phyloP scores from a whole-genome alignment of 106 monocot species.

The Dendrobium officinale region DNA sequence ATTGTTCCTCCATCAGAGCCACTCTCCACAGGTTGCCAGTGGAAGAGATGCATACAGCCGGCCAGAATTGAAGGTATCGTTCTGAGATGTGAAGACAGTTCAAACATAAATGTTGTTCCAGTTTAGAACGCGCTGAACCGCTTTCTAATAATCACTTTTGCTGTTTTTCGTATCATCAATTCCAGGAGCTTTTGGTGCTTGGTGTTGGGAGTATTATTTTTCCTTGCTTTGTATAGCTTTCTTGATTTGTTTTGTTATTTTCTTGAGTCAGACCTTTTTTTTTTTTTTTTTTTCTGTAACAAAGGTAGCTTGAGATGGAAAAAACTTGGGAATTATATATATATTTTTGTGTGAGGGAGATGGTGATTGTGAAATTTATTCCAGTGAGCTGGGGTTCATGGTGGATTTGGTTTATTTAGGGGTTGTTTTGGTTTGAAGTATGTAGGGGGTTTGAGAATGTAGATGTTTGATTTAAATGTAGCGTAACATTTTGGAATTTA shows the following conservation, averaged over 20 bases:
- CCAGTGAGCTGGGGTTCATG: no score
- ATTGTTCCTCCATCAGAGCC: conserved; percentile 47
- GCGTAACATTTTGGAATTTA: no score
- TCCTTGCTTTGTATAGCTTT: neutral
- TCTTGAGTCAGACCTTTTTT: no score
- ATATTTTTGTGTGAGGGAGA: no score
- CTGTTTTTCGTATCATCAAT: neutral
- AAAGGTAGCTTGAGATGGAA: no score
- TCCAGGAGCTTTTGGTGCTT: neutral
- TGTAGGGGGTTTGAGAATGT: no score
- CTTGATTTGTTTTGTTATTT: neutral
- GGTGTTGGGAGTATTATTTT: neutral
- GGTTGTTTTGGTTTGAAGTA: no score
- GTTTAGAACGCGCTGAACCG: conserved; percentile 18
- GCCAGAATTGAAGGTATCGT: conserved; percentile 53
- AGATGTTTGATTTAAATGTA: no score
- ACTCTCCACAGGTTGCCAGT: conserved; percentile 55
- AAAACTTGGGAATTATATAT: no score
- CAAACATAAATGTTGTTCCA: conserved; percentile 55
- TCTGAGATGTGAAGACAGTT: conserved; percentile 49
- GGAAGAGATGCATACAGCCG: conserved; percentile 49
- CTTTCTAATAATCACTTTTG: neutral
- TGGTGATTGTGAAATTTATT: no score
- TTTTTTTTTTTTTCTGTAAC: no score
- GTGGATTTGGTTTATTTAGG: no score